phyloP scores from a whole-genome alignment of 1,284 basidiomycete species.

The Laetiporus sulphureus region DNA sequence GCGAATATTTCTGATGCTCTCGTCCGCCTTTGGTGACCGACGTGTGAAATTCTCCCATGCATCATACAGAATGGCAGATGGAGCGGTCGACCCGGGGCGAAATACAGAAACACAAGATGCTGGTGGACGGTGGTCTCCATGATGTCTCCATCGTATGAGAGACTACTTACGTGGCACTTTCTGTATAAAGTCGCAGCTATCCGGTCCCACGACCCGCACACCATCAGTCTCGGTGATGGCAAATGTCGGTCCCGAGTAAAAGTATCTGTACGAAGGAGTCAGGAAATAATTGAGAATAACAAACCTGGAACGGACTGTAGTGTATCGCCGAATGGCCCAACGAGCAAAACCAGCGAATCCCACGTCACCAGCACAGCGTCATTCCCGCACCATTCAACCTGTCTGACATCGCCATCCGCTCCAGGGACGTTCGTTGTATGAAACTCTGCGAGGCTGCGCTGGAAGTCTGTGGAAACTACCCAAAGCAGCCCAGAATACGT shows the following conservation, averaged over 20 bases:
- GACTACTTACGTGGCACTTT: constrained; percentile 74
- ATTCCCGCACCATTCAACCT: constrained; percentile 94
- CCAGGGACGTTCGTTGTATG: constrained; percentile 49
- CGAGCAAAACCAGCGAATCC: constrained; percentile 74
- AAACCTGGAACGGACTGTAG: constrained; percentile 53
- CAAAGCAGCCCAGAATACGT: constrained; percentile 71
- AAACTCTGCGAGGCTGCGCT: constrained; percentile 84
- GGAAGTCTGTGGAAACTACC: constrained; percentile 93
- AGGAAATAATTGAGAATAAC: neutral
- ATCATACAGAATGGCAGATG: constrained; percentile 88
- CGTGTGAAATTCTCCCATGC: constrained; percentile 86
- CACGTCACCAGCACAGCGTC: constrained; percentile 90
- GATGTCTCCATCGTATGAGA: neutral
- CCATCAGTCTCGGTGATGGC: constrained; percentile 86
- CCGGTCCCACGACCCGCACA: constrained; percentile 73
- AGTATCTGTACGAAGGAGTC: constrained; percentile 48
- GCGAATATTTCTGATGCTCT: constrained; percentile 84
- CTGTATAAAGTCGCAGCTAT: constrained; percentile 85
- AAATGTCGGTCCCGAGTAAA: constrained; percentile 72
- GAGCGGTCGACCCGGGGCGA: constrained; percentile 86
- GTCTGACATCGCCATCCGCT: constrained; percentile 49
- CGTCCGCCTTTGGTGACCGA: constrained; percentile 87
- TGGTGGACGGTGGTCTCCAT: constrained; percentile 23
- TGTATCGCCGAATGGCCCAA: constrained; percentile 89
- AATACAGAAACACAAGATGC: constrained; percentile 80